Conservation (phyloP, 73 alveolate genomes). For the Paramecium primaurelia region DNA sequence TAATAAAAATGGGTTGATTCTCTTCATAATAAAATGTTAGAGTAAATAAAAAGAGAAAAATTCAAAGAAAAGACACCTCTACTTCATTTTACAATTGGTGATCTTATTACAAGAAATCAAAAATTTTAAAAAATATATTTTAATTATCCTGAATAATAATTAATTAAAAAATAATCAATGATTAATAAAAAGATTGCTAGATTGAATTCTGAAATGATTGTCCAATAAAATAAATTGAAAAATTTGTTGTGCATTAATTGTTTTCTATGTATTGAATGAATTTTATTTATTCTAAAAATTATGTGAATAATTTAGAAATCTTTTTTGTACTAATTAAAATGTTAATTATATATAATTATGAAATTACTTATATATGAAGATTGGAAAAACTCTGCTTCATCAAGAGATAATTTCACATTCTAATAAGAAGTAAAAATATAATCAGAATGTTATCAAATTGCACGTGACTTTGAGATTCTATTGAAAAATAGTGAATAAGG, state of each 20-base stretch:
- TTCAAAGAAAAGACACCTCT: not conserved
- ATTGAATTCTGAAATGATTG: not conserved
- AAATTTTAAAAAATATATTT: not conserved
- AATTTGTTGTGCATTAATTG: not conserved
- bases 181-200: not conserved
- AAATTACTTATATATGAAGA: not conserved
- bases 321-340: not conserved
- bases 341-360: not conserved
- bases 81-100: not conserved
- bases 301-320: not conserved
- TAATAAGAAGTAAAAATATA: not conserved
- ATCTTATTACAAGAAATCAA: not conserved
- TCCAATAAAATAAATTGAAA: not conserved
- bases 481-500: not conserved
- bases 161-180: not conserved
- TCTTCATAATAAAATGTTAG: not conserved
- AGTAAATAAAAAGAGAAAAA: not conserved
- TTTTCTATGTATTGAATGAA: constrained; percentile 15
- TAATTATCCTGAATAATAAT: not conserved
- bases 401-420: not conserved
- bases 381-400: constrained; percentile 42
- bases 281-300: not conserved
- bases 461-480: not conserved
- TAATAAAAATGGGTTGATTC: not conserved
- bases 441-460: not conserved